Base-by-base conservation (phyloP, 2,329 filamentous ascomycete genomes). In the Scopulariopsis brevicaulis region DNA sequence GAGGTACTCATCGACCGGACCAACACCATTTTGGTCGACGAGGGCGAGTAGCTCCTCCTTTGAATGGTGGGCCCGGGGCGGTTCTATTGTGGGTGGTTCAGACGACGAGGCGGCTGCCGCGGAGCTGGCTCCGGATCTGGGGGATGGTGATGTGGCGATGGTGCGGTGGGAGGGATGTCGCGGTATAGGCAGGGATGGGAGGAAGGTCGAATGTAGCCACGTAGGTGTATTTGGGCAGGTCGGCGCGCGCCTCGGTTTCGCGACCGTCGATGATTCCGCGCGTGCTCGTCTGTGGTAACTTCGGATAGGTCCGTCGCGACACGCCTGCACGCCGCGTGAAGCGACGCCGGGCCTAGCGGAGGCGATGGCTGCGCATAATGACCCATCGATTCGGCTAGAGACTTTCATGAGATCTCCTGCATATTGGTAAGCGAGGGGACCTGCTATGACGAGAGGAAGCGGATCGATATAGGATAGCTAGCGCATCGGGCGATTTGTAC, bases 331-430 rank as follows among this genome's bases (percentile, higher is more conserved):
- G 15, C 15, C 18, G 63, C 66, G 37, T 22, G 57, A 51, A 34
- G 53, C 64, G 71, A 70, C 62, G 72, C 71, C 69, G 73, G 73
- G 70, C 52, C 55, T 50, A 57, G 70, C 73, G 64, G 74, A 72
- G 67, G 79, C 71, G 70, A 80, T 75, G 68, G 78, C 77, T 74
- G 77, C 74, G 73, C 76, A 80, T 74, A 80, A 76, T 74, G 78
- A 79, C 74, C 79, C 73, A 71, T 83, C 78, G 71, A 82, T 76
- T 78, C 77, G 78, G 73, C 73, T 77, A 66, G 76, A 72, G 72
- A 77, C 72, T 79, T 77, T 83, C 81, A 84, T 84, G 78, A 74
- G 80, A 71, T 75, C 73, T 73, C 76, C 74, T 69, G 73, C 77
- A 80, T 80, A 71, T 63, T 74, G 51, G 53, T 7, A 28, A 48